These are phyloP conservation scores for Lippia alba DNA, from an alignment of 305 asterid genomes.

Conservation along the genomic window DNA sequence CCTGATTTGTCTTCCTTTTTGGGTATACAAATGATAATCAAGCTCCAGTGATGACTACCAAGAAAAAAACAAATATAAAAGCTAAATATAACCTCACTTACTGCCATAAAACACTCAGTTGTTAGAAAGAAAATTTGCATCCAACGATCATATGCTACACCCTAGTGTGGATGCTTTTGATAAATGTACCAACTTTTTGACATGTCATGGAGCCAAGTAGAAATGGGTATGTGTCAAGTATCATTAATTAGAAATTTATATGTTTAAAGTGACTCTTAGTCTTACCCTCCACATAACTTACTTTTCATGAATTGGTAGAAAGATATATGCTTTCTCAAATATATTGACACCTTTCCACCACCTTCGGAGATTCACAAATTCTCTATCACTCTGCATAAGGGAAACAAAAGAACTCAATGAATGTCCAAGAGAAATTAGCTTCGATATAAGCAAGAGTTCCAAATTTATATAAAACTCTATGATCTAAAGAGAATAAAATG, in stretches of 20 bases:
- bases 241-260: constrained; percentile 1
- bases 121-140: neutral
- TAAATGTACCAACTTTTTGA: neutral
- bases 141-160: constrained; percentile 25
- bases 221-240: constrained; percentile 17
- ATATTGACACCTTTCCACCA: constrained; percentile 98
- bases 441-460: constrained; percentile 28
- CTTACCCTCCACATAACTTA: constrained; percentile 44
- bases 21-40: constrained; percentile 90
- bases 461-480: constrained; percentile 23
- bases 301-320: constrained; percentile 89
- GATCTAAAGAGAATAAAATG: constrained; percentile 1
- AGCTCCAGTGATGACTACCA: constrained; percentile 95
- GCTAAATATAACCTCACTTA: constrained; percentile 27
- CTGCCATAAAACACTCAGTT: constrained; percentile 5
- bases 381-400: constrained; percentile 59
- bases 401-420: constrained; percentile 24
- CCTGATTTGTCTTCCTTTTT: constrained; percentile 70
- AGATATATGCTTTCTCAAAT: constrained; percentile 87
- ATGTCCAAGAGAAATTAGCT: constrained; percentile 22
- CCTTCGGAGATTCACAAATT: constrained; percentile 83
- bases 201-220: constrained; percentile 15
- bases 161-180: neutral
- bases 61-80: constrained; percentile 32
- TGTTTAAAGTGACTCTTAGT: constrained; percentile 3